These are phyloP conservation scores for Termitomyces eurrhizus DNA, from an alignment of 768 basidiomycete genomes.

Conservation along the genomic window DNA sequence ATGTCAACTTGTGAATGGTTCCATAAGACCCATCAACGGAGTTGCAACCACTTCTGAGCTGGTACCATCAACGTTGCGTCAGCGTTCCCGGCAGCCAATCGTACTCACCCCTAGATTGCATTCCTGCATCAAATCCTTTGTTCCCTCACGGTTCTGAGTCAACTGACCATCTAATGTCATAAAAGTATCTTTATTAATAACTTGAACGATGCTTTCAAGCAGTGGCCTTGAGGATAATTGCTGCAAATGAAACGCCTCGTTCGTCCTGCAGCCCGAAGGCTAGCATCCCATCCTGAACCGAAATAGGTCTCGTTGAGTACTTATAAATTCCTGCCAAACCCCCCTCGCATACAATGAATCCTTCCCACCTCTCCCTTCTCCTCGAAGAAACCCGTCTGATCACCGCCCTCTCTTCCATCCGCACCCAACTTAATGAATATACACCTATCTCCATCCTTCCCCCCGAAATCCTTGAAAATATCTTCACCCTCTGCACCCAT, in stretches of 20 bases:
- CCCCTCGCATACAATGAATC: not conserved
- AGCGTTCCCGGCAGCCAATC: not conserved
- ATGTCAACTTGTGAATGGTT: not conserved
- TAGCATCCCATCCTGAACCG: not conserved
- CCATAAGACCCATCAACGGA: not conserved
- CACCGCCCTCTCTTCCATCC: slow-evolving; percentile 23
- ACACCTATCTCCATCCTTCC: slow-evolving; percentile 31
- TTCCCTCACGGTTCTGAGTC: not conserved
- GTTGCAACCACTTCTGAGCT: not conserved
- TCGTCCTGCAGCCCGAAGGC: not conserved
- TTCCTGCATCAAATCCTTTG: not conserved
- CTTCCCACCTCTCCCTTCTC: slow-evolving; percentile 11
- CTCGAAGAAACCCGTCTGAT: slow-evolving; percentile 25
- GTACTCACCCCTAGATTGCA: not conserved
- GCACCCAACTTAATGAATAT: slow-evolving; percentile 24
- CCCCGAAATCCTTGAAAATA: slow-evolving; percentile 34
- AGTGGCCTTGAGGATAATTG: not conserved
- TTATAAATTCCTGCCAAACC: not conserved
- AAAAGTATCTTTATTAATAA: not conserved
- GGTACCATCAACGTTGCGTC: not conserved
- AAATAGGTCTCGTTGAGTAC: not conserved
- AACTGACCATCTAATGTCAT: not conserved
- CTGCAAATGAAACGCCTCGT: not conserved
- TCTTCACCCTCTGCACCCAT: slow-evolving; percentile 34
- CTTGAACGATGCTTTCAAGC: not conserved